Conservation (phyloP, 306 rosid species). For the Hylodesmum podocarpum region DNA sequence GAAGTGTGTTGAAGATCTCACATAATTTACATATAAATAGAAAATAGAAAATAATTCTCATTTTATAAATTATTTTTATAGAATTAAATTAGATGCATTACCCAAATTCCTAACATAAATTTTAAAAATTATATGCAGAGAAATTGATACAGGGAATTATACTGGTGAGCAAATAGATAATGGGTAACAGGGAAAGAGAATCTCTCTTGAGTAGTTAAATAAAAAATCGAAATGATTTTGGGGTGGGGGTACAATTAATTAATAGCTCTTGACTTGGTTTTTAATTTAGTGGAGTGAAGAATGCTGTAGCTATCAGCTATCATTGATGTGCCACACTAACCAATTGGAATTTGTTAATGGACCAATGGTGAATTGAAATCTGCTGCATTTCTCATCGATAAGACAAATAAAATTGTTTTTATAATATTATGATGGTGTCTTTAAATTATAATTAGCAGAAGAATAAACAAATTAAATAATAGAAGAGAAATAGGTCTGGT, state of each 20-base stretch:
- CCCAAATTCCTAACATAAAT: no score
- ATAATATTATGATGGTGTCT: background rate
- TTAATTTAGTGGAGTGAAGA: constrained; percentile 13
- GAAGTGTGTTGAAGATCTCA: no score
- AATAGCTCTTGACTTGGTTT: constrained; percentile 10
- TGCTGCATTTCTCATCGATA: constrained; percentile 8
- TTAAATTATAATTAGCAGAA: background rate
- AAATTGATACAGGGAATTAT: constrained; percentile 1
- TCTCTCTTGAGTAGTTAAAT: constrained; percentile 22
- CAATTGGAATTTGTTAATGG: constrained; percentile 29
- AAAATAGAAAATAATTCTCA: no score
- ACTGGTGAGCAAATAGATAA: constrained; percentile 19
- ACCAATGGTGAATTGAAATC: constrained; percentile 25
- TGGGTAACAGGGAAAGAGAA: constrained; percentile 29
- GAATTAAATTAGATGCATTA: no score
- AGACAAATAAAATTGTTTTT: constrained; percentile 19
- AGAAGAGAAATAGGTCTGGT: background rate
- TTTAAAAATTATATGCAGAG: background rate
- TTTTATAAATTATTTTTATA: no score
- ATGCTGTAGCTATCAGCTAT: constrained; percentile 11
- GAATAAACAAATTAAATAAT: background rate
- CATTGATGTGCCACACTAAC: constrained; percentile 30
- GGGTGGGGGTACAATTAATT: background rate
- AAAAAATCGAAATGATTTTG: constrained; percentile 31
- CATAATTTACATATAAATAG: no score